Conservation (phyloP, 306 rosid species). For the Dalbergia cochinchinensis region DNA sequence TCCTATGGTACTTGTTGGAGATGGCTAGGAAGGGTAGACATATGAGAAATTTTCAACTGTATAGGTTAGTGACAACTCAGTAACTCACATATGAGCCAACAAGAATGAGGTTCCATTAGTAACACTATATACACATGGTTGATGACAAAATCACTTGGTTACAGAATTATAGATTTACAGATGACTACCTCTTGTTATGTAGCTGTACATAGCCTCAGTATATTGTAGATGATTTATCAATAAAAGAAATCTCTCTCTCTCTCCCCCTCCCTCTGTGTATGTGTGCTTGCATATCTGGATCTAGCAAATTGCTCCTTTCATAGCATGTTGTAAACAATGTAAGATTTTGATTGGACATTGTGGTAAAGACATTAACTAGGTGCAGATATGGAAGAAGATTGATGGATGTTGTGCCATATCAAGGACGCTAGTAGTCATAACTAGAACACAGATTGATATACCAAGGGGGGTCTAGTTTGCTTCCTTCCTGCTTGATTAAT, state of each 20-base stretch:
- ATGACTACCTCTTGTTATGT: constrained; percentile 1
- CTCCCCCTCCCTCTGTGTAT: not conserved
- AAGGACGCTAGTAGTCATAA: not conserved
- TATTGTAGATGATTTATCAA: not conserved
- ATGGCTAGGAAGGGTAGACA: constrained; percentile 45
- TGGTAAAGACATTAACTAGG: not conserved
- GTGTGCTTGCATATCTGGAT: not conserved
- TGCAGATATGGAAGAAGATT: not conserved
- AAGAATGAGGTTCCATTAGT: constrained; percentile 36
- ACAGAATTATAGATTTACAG: not conserved
- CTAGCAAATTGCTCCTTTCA: not conserved
- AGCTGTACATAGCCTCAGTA: constrained; percentile 39
- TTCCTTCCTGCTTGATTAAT: not conserved
- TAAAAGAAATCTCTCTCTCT: not conserved
- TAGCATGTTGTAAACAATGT: not conserved
- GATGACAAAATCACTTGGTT: not conserved
- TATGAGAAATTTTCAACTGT: constrained; percentile 36
- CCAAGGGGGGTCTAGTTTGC: not conserved
- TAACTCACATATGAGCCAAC: not conserved
- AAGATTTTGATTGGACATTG: not conserved
- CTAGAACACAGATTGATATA: not conserved
- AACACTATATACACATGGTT: constrained; percentile 28
- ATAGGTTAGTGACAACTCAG: constrained; percentile 32
- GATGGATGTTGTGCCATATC: not conserved
- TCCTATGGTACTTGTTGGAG: constrained; percentile 6